phyloP scores from a whole-genome alignment of 2,329 filamentous ascomycete genomes.

The Esteya vermicola region DNA sequence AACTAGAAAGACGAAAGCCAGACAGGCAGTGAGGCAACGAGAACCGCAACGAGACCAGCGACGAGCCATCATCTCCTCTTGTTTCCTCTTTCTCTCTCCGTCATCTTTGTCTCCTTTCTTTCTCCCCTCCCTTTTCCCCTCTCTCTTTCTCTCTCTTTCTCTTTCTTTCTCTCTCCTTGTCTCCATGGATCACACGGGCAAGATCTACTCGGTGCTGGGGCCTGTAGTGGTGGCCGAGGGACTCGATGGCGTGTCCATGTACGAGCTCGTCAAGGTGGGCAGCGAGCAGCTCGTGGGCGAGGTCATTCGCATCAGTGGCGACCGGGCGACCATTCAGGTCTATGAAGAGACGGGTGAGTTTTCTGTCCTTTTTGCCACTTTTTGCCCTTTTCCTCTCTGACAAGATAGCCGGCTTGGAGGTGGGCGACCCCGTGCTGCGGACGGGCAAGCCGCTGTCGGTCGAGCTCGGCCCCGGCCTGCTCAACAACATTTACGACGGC shows the following conservation, averaged over 20 bases:
- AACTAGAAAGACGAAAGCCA: too few relatives aligned
- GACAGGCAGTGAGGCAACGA: too few relatives aligned
- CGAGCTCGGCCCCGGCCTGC: slow-evolving; percentile 88
- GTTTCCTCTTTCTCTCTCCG: background rate
- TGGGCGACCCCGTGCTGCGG: slow-evolving; percentile 81
- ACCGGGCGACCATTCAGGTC: slow-evolving; percentile 95
- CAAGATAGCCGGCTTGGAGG: slow-evolving; percentile 68
- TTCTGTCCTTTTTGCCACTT: background rate
- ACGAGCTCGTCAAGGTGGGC: slow-evolving; percentile 92
- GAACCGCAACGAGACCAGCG: too few relatives aligned
- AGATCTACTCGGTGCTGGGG: slow-evolving; percentile 16
- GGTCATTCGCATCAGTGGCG: slow-evolving; percentile 92
- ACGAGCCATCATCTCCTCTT: background rate
- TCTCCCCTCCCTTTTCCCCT: background rate
- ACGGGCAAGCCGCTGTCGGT: slow-evolving; percentile 95
- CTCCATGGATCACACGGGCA: slow-evolving; percentile 10
- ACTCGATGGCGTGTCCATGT: slow-evolving; percentile 99
- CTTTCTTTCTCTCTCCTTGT: background rate
- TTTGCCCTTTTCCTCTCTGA: background rate
- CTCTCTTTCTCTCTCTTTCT: background rate
- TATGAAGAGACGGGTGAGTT: slow-evolving; percentile 94
- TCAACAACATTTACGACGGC: slow-evolving; percentile 99
- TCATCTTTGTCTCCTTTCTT: background rate
- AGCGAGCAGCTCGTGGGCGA: slow-evolving; percentile 87
- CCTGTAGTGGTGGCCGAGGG: slow-evolving; percentile 95